Evolutionary conservation across 306 rosid genomes (phyloP).

Genomic region (Sicyos edulis): DNA sequence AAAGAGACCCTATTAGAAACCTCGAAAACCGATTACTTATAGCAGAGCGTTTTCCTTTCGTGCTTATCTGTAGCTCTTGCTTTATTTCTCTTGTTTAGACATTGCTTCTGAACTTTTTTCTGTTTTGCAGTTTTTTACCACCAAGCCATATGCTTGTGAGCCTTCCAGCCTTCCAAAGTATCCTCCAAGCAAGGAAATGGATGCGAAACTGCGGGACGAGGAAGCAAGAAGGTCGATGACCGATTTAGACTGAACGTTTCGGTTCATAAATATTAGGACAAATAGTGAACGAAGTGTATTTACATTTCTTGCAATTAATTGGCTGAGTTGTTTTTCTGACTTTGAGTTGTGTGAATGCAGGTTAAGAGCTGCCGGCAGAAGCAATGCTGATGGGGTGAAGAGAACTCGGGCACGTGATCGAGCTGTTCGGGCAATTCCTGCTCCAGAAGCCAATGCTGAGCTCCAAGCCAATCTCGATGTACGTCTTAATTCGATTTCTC

Average conservation of each 20-base stretch:
- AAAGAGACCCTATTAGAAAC: neutral
- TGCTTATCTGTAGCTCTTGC: neutral
- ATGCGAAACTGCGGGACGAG: conserved; percentile 91
- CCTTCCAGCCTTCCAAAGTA: conserved; percentile 99
- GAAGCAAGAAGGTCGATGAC: conserved; percentile 86
- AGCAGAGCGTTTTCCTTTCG: neutral
- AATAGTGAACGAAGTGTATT: neutral
- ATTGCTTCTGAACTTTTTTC: conserved; percentile 18
- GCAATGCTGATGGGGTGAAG: conserved; percentile 72
- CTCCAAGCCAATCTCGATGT: conserved; percentile 92
- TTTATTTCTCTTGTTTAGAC: conserved; percentile 13
- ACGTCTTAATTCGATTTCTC: conserved; percentile 29
- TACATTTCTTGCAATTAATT: neutral
- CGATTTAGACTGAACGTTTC: neutral
- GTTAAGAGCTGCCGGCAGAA: conserved; percentile 77
- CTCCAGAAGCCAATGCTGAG: conserved; percentile 93
- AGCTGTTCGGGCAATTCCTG: conserved; percentile 65
- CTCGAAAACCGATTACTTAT: neutral
- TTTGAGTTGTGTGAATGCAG: conserved; percentile 41
- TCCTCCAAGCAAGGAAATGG: conserved; percentile 99
- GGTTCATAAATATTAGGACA: neutral
- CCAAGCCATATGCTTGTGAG: conserved; percentile 91
- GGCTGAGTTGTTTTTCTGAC: conserved; percentile 20
- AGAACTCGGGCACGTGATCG: conserved; percentile 79
- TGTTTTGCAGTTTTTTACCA: conserved; percentile 75